Percentiles rank a stretch among this genome's conserved stretches.
phyloP scores from a whole-genome alignment of 2,329 filamentous ascomycete genomes.

The Cladosporium cucumerinum region DNA sequence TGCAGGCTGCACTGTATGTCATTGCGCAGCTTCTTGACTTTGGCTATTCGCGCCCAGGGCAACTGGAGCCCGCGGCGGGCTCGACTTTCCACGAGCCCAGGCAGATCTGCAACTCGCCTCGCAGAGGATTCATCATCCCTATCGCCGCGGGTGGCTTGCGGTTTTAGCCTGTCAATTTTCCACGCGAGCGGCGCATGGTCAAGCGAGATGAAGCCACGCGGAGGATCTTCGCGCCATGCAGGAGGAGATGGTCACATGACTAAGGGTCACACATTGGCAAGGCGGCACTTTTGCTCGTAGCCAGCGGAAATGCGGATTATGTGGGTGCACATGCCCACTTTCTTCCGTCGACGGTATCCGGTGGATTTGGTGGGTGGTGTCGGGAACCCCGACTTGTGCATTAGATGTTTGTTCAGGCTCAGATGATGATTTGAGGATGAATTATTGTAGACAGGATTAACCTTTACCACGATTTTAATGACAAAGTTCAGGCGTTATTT shows the following conservation, averaged over 20 bases:
- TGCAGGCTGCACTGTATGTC: background rate
- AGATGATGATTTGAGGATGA: background rate
- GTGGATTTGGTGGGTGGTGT: background rate
- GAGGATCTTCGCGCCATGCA: background rate
- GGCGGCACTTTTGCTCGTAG: background rate
- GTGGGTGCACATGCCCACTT: background rate
- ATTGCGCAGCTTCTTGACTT: background rate
- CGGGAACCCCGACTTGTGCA: background rate
- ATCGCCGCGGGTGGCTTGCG: background rate
- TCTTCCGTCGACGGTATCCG: background rate
- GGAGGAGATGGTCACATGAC: background rate
- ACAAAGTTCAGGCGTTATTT: background rate
- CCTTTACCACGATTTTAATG: slow-evolving; percentile 1
- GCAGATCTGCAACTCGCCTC: slow-evolving; percentile 1
- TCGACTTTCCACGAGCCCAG: background rate
- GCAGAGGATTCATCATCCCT: background rate
- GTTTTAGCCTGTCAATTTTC: slow-evolving; percentile 10
- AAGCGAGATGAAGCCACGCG: slow-evolving; percentile 15
- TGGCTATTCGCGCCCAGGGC: background rate
- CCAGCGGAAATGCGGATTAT: background rate
- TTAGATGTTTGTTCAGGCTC: background rate
- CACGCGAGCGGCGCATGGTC: slow-evolving; percentile 13
- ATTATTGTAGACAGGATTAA: background rate
- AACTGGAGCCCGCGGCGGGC: background rate
- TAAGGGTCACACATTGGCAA: background rate